Conservation (phyloP, 2,329 filamentous ascomycete species). For the Scedosporium apiospermum region DNA sequence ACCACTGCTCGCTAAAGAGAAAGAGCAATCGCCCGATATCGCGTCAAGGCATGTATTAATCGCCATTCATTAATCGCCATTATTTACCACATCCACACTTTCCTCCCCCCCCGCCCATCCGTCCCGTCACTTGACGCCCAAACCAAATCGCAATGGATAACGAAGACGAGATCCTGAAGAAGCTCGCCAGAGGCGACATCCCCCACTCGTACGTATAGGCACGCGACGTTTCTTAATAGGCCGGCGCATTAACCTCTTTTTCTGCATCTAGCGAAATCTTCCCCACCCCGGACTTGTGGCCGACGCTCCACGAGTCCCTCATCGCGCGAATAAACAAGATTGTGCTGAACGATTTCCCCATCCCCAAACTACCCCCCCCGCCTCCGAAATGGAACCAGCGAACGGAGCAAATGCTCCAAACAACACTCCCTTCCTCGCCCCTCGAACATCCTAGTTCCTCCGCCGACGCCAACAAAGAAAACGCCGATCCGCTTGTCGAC, state of each 20-base stretch:
- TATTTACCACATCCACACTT: too few species aligned
- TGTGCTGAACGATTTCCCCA: slow-evolving; percentile 64
- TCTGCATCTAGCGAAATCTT: slow-evolving; percentile 3
- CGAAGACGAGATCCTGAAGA: slow-evolving; percentile 1
- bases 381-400: slow-evolving; percentile 26
- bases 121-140: too few species aligned
- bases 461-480: slow-evolving; percentile 61
- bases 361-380: slow-evolving; percentile 47
- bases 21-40: too few species aligned
- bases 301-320: neutral
- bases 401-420: slow-evolving; percentile 29
- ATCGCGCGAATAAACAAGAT: slow-evolving; percentile 36
- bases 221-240: neutral
- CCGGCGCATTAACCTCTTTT: neutral
- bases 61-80: too few species aligned
- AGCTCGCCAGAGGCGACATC: slow-evolving; percentile 5
- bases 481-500: slow-evolving; percentile 36
- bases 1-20: too few species aligned
- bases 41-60: too few species aligned
- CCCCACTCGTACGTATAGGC: slow-evolving; percentile 1
- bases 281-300: neutral
- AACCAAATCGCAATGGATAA: neutral
- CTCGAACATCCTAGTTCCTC: slow-evolving; percentile 36
- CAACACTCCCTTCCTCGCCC: slow-evolving; percentile 36
- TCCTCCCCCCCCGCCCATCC: too few species aligned